Conservation (phyloP, 2,329 filamentous ascomycete genomes). For the Cercospora zeina region DNA sequence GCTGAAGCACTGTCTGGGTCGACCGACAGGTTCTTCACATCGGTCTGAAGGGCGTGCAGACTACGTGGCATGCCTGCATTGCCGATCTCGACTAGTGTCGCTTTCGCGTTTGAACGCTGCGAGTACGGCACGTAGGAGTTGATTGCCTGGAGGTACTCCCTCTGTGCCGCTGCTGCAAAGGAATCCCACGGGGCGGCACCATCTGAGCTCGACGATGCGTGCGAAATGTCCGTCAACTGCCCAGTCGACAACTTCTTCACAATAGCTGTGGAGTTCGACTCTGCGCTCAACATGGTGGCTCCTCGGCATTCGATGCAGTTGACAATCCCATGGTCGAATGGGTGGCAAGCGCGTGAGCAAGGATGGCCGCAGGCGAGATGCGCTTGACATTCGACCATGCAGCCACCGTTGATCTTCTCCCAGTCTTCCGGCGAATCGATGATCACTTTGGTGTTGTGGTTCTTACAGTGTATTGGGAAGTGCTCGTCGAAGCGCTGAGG, state of each 20-base stretch:
- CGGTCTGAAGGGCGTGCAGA: not conserved
- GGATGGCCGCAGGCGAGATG: conserved; percentile 53
- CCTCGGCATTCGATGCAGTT: conserved; percentile 31
- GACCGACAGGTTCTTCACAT: conserved; percentile 1
- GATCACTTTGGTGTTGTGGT: conserved; percentile 30
- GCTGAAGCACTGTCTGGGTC: conserved; percentile 5
- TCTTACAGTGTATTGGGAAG: conserved; percentile 35
- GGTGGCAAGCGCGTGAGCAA: conserved; percentile 57
- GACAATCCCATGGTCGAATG: conserved; percentile 42
- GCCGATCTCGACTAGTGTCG: not conserved
- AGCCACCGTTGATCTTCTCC: conserved; percentile 56
- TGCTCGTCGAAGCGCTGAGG: conserved; percentile 29
- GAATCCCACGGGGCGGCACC: conserved; percentile 13
- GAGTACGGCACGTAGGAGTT: conserved; percentile 10
- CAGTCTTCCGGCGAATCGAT: conserved; percentile 55
- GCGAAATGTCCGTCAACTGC: not conserved
- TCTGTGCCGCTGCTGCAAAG: conserved; percentile 14
- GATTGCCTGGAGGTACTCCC: conserved; percentile 6
- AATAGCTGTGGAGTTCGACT: not conserved
- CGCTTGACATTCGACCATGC: conserved; percentile 49
- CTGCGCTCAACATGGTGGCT: not conserved
- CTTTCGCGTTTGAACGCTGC: not conserved
- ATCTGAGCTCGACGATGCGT: not conserved
- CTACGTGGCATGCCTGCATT: not conserved
- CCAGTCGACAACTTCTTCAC: not conserved